Conservation (phyloP, 441 rosid genomes). For the Melastoma candidum region DNA sequence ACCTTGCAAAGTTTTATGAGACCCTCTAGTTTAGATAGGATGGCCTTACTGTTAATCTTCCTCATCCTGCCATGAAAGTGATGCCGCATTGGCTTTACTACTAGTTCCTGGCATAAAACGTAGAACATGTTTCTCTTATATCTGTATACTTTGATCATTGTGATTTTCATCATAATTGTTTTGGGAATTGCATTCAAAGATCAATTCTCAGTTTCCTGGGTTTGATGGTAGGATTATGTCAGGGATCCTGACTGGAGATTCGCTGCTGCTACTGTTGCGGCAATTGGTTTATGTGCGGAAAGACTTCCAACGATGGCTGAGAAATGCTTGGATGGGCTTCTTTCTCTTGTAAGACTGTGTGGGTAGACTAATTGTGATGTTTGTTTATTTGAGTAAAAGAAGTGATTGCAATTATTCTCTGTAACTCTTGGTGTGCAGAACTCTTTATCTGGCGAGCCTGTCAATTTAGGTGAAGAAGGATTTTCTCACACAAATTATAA, state of each 20-base stretch:
- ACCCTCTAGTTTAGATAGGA: too few species aligned
- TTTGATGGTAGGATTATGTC: constrained; percentile 64
- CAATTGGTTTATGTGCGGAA: constrained; percentile 74
- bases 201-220: constrained; percentile 24
- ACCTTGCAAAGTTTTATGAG: too few species aligned
- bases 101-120: too few species aligned
- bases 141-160: neutral
- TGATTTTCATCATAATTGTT: constrained; percentile 4
- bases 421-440: constrained; percentile 37
- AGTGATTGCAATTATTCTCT: constrained; percentile 14
- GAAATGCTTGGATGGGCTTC: constrained; percentile 61
- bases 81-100: too few species aligned
- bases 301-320: constrained; percentile 57
- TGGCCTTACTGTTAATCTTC: too few species aligned
- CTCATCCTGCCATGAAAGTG: too few species aligned
- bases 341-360: constrained; percentile 64
- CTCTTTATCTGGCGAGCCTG: constrained; percentile 33
- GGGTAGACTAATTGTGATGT: constrained; percentile 15
- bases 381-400: neutral
- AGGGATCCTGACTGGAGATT: constrained; percentile 84
- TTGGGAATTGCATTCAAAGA: constrained; percentile 8
- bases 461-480: constrained; percentile 43
- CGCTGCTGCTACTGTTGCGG: constrained; percentile 83
- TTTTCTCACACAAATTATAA: constrained; percentile 63
- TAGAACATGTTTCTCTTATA: neutral